Conservation (phyloP, 2,329 filamentous ascomycete genomes). For the Neopestalotiopsis sp. region DNA sequence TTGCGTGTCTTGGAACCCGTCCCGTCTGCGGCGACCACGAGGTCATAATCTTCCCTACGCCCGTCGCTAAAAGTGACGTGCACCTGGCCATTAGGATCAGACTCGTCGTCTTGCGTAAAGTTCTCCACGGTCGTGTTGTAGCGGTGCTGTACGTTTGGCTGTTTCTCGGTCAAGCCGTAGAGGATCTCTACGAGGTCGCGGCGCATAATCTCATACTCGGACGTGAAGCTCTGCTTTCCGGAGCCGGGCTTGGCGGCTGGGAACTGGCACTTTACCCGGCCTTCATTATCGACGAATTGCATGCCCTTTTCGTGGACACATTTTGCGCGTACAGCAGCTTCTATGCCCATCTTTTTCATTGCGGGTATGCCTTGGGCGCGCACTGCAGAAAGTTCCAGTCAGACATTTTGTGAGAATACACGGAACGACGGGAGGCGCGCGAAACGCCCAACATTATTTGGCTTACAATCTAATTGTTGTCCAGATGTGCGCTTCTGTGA, state of each 20-base stretch:
- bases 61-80: conserved; percentile 51
- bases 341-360: conserved; percentile 33
- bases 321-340: conserved; percentile 23
- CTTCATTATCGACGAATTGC: conserved; percentile 47
- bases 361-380: conserved; percentile 29
- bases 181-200: conserved; percentile 58
- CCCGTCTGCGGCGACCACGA: conserved; percentile 62
- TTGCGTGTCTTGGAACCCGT: conserved; percentile 51
- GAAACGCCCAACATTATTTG: too few species aligned
- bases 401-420: too few species aligned
- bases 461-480: conserved; percentile 31
- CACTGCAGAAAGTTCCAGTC: conserved; percentile 13
- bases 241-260: conserved; percentile 45
- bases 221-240: conserved; percentile 51
- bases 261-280: conserved; percentile 45
- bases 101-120: conserved; percentile 34
- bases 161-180: conserved; percentile 43
- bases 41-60: conserved; percentile 47
- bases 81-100: conserved; percentile 30
- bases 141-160: conserved; percentile 35
- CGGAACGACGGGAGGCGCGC: too few species aligned
- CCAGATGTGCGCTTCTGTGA: conserved; percentile 27
- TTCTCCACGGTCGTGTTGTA: conserved; percentile 37
- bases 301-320: conserved; percentile 54
- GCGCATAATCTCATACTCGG: conserved; percentile 66